A percentile compares a stretch with the other conserved stretches of the same genome.
phyloP scores from a whole-genome alignment of 306 rosid genomes.

The Calophaca sinica region DNA sequence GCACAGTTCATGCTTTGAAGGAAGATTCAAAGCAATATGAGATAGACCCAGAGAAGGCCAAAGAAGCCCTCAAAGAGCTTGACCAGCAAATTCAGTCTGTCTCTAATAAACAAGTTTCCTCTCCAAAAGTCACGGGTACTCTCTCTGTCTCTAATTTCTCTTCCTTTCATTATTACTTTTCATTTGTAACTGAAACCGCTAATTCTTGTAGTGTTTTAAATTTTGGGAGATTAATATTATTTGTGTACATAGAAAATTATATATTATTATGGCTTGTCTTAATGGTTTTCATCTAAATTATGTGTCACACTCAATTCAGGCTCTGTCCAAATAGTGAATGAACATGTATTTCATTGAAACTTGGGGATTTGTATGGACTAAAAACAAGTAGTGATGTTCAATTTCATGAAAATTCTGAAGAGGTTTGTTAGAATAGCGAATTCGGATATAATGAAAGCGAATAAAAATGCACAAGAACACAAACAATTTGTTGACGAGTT shows the following conservation, averaged over 20 bases:
- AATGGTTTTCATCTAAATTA: neutral
- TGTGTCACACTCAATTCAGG: neutral
- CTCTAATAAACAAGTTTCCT: constrained; percentile 56
- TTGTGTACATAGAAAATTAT: neutral
- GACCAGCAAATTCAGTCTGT: constrained; percentile 77
- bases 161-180: neutral
- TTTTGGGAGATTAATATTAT: neutral
- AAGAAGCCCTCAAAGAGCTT: constrained; percentile 80
- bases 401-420: too few species aligned
- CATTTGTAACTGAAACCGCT: neutral
- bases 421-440: too few species aligned
- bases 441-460: too few species aligned
- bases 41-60: constrained; percentile 80
- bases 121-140: constrained; percentile 64
- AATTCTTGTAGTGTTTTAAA: neutral
- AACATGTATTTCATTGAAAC: too few species aligned
- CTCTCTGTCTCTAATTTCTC: neutral
- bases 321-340: too few species aligned
- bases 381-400: neutral
- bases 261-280: neutral
- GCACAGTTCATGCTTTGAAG: constrained; percentile 55
- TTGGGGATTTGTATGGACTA: neutral
- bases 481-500: too few species aligned
- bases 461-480: too few species aligned
- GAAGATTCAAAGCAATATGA: constrained; percentile 74